Evolutionary conservation across 169 alveolate genomes (phyloP).

Genomic region (Cryptosporidium xiaoi): DNA sequence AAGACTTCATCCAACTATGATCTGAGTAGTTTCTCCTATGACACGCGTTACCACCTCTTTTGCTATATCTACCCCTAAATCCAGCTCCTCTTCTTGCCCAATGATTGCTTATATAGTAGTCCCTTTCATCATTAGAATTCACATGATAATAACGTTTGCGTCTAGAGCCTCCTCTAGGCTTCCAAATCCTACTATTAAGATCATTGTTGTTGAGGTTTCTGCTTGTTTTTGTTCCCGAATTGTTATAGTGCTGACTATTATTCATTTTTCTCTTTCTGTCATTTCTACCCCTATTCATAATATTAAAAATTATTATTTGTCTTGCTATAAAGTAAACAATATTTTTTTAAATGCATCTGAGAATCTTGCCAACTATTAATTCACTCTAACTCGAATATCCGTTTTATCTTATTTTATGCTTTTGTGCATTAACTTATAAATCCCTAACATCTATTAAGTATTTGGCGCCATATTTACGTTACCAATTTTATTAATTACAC

Average conservation of each 20-base stretch:
- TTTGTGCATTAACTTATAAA: too few relatives aligned
- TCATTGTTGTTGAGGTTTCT: not conserved
- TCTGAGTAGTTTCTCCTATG: not conserved
- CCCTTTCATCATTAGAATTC: not conserved
- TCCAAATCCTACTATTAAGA: not conserved
- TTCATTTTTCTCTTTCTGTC: not conserved
- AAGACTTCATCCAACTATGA: constrained; percentile 11
- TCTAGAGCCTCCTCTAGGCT: not conserved
- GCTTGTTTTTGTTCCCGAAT: not conserved
- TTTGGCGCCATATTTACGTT: too few relatives aligned
- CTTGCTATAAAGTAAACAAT: too few relatives aligned
- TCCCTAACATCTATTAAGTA: too few relatives aligned
- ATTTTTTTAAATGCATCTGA: too few relatives aligned
- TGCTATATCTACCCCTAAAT: not conserved
- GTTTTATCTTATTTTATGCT: too few relatives aligned
- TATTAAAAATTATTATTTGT: not conserved
- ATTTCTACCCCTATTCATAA: not conserved
- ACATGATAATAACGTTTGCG: too few relatives aligned
- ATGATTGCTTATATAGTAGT: not conserved
- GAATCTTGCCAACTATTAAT: too few relatives aligned
- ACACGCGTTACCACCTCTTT: not conserved
- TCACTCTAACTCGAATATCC: too few relatives aligned
- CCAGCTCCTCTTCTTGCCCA: constrained; percentile 12
- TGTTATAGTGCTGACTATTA: not conserved
- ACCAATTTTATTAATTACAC: too few relatives aligned